phyloP scores from a whole-genome alignment of 108 stramenopile genomes.

The Skeletonema costatum region DNA sequence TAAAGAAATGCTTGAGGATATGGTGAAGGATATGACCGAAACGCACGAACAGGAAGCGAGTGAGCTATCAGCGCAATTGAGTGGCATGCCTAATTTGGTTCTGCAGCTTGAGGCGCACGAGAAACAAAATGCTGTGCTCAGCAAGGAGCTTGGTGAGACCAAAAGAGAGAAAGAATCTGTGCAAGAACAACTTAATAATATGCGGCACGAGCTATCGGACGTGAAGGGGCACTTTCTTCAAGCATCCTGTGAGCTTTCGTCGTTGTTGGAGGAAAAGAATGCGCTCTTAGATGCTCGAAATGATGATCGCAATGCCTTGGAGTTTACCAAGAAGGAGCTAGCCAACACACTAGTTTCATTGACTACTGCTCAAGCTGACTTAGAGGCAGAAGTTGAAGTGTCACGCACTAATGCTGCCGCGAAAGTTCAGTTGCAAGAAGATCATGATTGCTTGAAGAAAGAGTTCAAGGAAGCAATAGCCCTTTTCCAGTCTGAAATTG shows the following conservation, averaged over 20 bases:
- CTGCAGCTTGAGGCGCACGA: constrained; percentile 8
- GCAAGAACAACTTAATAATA: constrained; percentile 16
- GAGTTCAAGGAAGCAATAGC: constrained; percentile 24
- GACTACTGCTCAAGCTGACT: not conserved
- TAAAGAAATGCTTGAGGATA: constrained; percentile 35
- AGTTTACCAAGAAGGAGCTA: not conserved
- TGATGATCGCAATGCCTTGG: not conserved
- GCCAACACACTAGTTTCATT: not conserved
- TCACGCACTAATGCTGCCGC: not conserved
- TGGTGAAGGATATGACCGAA: constrained; percentile 22
- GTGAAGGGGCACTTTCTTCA: constrained; percentile 4
- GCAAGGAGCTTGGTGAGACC: not conserved
- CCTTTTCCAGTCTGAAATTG: constrained; percentile 33
- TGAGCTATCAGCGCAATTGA: not conserved
- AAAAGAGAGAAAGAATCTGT: not conserved
- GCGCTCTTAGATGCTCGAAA: not conserved
- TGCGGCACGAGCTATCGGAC: constrained; percentile 17
- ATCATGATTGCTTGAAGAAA: constrained; percentile 28
- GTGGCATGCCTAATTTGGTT: constrained; percentile 12
- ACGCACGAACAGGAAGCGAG: constrained; percentile 25
- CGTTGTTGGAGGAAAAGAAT: constrained; percentile 11
- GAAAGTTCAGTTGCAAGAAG: constrained; percentile 8
- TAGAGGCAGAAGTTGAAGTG: not conserved
- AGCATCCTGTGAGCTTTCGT: constrained; percentile 19
- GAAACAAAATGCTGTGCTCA: constrained; percentile 18